Evolutionary conservation across 2,329 filamentous ascomycete genomes (phyloP).

Genomic region (Aspergillus phoenicis): DNA sequence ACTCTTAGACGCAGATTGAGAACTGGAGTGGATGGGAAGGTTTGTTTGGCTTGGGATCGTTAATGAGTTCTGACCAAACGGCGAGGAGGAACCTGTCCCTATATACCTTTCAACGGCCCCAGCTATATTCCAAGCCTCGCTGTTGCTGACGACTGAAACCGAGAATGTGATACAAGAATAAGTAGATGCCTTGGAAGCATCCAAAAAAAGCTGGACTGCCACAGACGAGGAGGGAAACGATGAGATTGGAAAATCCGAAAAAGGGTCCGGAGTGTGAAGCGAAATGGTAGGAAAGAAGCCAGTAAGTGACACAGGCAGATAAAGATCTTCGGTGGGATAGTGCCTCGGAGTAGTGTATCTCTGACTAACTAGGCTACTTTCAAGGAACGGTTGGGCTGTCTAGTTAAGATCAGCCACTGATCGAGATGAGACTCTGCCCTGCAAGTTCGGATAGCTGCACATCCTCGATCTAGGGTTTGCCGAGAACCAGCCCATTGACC

Average conservation of each 20-base stretch:
- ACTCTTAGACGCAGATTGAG: not conserved
- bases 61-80: constrained; percentile 5
- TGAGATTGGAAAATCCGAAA: not conserved
- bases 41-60: not conserved
- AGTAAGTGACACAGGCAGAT: constrained; percentile 18
- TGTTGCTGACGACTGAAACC: constrained; percentile 12
- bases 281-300: constrained; percentile 7
- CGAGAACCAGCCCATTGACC: constrained; percentile 2
- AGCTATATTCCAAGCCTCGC: not conserved
- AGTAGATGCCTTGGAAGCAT: constrained; percentile 6
- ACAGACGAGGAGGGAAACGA: constrained; percentile 13
- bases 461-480: constrained; percentile 7
- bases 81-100: constrained; percentile 9
- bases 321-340: constrained; percentile 22
- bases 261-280: constrained; percentile 3
- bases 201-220: constrained; percentile 6
- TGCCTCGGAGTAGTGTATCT: constrained; percentile 9
- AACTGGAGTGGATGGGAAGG: not conserved
- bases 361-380: constrained; percentile 9
- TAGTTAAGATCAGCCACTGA: constrained; percentile 15
- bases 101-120: constrained; percentile 15
- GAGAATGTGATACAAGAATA: constrained; percentile 18
- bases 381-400: constrained; percentile 1
- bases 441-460: constrained; percentile 11
- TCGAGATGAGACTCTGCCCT: constrained; percentile 15